A percentile compares a stretch with the other conserved stretches of the same genome.
These are phyloP conservation scores for Neurospora sp. DNA, from an alignment of 495 filamentous ascomycete species.

Conservation along the genomic window DNA sequence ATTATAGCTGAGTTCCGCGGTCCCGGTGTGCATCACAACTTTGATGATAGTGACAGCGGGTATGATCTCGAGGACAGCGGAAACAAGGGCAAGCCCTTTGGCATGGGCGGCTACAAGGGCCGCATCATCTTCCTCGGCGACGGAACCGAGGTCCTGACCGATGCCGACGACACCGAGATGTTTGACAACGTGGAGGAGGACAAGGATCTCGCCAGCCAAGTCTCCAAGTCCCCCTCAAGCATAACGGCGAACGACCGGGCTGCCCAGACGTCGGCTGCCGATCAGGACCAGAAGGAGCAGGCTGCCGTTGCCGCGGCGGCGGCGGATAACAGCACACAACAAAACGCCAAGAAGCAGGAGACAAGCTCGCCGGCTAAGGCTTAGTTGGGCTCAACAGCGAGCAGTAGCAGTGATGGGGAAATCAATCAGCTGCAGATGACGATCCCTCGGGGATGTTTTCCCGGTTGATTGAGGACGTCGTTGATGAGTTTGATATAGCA, in stretches of 20 bases:
- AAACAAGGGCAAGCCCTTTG: constrained; percentile 30
- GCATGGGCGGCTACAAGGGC: constrained; percentile 56
- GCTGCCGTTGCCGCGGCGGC: neutral
- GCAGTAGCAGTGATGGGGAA: neutral
- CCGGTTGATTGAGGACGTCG: neutral
- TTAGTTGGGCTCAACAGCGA: neutral
- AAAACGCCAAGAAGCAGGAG: neutral
- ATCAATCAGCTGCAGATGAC: neutral
- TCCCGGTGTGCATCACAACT: constrained; percentile 79
- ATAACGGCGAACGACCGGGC: neutral
- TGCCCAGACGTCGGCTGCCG: neutral
- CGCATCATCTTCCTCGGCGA: constrained; percentile 91
- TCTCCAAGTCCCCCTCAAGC: constrained; percentile 29
- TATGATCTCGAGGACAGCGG: constrained; percentile 63
- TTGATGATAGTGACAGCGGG: constrained; percentile 86
- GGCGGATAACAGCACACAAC: neutral
- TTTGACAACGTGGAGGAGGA: constrained; percentile 85
- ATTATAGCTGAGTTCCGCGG: constrained; percentile 85
- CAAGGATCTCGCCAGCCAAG: constrained; percentile 55
- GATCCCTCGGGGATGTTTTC: neutral
- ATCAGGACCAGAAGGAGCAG: constrained; percentile 3
- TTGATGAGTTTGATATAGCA: neutral
- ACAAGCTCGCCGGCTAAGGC: neutral
- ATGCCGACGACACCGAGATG: constrained; percentile 81
- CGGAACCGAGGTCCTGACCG: constrained; percentile 80